These are phyloP conservation scores for Panicum miliaceum DNA, from an alignment of 176 grass and related monocot genomes.

Conservation along the genomic window DNA sequence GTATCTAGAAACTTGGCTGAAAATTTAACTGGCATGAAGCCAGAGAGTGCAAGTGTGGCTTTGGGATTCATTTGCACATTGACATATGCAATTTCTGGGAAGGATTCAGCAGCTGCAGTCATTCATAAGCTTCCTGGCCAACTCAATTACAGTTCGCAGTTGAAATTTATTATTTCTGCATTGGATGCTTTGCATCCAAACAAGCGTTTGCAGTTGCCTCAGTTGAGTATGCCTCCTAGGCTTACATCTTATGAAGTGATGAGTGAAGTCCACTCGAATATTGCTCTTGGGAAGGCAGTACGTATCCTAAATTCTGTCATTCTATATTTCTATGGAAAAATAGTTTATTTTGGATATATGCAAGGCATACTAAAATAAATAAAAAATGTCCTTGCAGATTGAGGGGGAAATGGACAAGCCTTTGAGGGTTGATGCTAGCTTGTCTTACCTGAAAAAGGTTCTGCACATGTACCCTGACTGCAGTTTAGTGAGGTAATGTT, in stretches of 20 bases:
- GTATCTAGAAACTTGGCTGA: slow-evolving; percentile 72
- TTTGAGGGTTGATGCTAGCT: slow-evolving; percentile 58
- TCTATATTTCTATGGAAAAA: slow-evolving; percentile 14
- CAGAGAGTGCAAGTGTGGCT: slow-evolving; percentile 57
- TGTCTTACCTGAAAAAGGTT: slow-evolving; percentile 79
- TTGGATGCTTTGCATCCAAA: slow-evolving; percentile 85
- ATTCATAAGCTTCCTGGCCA: slow-evolving; percentile 81
- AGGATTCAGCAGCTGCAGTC: slow-evolving; percentile 61
- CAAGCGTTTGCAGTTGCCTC: slow-evolving; percentile 66
- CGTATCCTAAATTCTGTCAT: slow-evolving; percentile 33
- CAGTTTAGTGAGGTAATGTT: slow-evolving; percentile 78
- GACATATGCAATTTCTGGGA: slow-evolving; percentile 75
- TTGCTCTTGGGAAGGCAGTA: slow-evolving; percentile 90
- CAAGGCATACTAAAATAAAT: slow-evolving; percentile 36
- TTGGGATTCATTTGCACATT: slow-evolving; percentile 85
- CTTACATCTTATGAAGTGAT: slow-evolving; percentile 60
- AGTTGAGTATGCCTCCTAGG: slow-evolving; percentile 59
- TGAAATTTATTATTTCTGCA: slow-evolving; percentile 82
- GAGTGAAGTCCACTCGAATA: slow-evolving; percentile 88
- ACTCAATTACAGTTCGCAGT: slow-evolving; percentile 54
- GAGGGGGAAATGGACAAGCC: slow-evolving; percentile 43
- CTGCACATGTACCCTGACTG: slow-evolving; percentile 92
- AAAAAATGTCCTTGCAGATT: slow-evolving; percentile 53
- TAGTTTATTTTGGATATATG: slow-evolving; percentile 14
- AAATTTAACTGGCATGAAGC: slow-evolving; percentile 67